Evolutionary conservation across 495 filamentous ascomycete species (phyloP).

Genomic region (Apodospora peruviana): DNA sequence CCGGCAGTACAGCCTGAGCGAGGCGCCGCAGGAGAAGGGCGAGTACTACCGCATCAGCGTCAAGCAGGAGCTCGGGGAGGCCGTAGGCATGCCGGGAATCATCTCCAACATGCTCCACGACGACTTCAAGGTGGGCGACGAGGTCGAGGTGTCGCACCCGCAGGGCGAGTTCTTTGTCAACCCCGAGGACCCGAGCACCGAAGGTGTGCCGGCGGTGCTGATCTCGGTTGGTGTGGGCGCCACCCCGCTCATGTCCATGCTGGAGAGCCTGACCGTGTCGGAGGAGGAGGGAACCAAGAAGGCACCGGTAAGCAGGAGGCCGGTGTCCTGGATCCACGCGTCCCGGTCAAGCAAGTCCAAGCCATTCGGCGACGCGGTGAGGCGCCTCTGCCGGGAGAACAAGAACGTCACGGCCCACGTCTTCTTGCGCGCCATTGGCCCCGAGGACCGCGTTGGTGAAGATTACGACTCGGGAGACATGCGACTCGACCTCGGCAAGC

Average conservation of each 20-base stretch:
- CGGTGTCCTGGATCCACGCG: conserved; percentile 63
- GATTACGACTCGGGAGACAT: conserved; percentile 53
- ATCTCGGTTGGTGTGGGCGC: conserved; percentile 66
- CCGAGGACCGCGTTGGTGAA: conserved; percentile 42
- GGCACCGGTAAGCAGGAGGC: conserved; percentile 30
- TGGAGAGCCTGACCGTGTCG: conserved; percentile 45
- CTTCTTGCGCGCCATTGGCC: conserved; percentile 32
- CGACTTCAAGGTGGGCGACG: conserved; percentile 52
- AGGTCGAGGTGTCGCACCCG: conserved; percentile 61
- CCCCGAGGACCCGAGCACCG: conserved; percentile 28
- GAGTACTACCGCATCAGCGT: conserved; percentile 66
- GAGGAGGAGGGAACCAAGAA: conserved; percentile 17
- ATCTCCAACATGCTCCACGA: conserved; percentile 68
- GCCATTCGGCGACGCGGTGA: conserved; percentile 51
- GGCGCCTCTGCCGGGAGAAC: conserved; percentile 40
- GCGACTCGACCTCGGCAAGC: conserved; percentile 45
- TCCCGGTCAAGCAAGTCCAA: conserved; percentile 43
- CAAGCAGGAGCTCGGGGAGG: conserved; percentile 53
- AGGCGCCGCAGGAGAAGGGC: conserved; percentile 40
- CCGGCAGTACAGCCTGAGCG: conserved; percentile 67
- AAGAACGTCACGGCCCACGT: conserved; percentile 35
- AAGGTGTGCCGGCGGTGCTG: conserved; percentile 52
- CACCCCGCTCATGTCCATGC: conserved; percentile 60
- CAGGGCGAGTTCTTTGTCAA: conserved; percentile 63
- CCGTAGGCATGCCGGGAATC: conserved; percentile 47